phyloP scores from a whole-genome alignment of 345 rosid species.

The Erodium maritimum region DNA sequence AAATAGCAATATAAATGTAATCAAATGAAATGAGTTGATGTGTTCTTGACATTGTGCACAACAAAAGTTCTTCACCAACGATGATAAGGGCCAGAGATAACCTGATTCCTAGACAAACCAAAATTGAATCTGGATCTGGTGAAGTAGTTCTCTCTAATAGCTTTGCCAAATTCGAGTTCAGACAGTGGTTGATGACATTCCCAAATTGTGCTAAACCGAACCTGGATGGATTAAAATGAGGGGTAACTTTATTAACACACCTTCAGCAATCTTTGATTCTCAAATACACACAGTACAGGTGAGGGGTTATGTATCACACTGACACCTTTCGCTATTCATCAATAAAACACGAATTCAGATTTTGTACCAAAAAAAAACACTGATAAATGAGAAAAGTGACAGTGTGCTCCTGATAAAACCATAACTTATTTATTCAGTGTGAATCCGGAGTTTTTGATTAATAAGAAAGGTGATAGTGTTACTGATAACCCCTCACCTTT shows the following conservation, averaged over 20 bases:
- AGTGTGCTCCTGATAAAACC: too few species aligned
- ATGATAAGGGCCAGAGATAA: constrained; percentile 6
- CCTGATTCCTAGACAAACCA: constrained; percentile 69
- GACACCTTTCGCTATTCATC: too few species aligned
- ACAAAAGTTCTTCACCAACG: not conserved
- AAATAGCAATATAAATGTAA: not conserved
- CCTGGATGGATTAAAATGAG: constrained; percentile 19
- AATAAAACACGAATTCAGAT: too few species aligned
- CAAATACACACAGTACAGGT: not conserved
- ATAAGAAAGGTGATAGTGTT: too few species aligned
- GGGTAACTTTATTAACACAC: not conserved
- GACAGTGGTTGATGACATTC: constrained; percentile 37
- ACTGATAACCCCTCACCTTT: too few species aligned
- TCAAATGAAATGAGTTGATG: not conserved
- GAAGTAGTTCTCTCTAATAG: constrained; percentile 53
- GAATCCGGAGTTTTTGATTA: too few species aligned
- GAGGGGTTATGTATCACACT: too few species aligned
- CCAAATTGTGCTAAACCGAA: constrained; percentile 38
- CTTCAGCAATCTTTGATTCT: not conserved
- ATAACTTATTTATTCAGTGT: too few species aligned
- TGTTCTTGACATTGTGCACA: not conserved
- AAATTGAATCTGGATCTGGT: constrained; percentile 43
- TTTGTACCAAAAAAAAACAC: too few species aligned
- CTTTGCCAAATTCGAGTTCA: constrained; percentile 45
- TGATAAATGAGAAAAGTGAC: too few species aligned